phyloP scores from a whole-genome alignment of 2,329 filamentous ascomycete species.

The Geosmithia morbida region DNA sequence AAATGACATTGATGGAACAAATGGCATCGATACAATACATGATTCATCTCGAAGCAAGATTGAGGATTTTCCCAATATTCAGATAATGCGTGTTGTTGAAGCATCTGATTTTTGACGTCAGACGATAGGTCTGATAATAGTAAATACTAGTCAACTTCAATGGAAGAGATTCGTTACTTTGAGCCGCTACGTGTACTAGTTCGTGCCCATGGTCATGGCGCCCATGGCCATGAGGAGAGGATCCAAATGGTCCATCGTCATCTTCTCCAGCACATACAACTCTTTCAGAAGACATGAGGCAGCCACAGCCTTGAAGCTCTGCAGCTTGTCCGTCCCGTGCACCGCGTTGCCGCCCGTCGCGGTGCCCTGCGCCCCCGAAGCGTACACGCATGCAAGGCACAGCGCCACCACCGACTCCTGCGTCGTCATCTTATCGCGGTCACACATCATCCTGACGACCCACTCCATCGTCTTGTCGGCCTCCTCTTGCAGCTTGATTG shows the following conservation, averaged over 20 bases:
- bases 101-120: too few relatives aligned
- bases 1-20: too few relatives aligned
- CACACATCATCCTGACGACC: slow-evolving; percentile 20
- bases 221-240: not conserved
- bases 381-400: slow-evolving; percentile 18
- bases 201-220: not conserved
- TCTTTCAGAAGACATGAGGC: slow-evolving; percentile 19
- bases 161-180: too few relatives aligned
- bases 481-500: slow-evolving; percentile 34
- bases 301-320: slow-evolving; percentile 22
- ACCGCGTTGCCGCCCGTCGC: not conserved
- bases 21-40: too few relatives aligned
- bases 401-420: slow-evolving; percentile 16
- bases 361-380: slow-evolving; percentile 9
- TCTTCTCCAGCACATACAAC: slow-evolving; percentile 6
- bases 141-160: too few relatives aligned
- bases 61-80: too few relatives aligned
- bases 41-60: too few relatives aligned
- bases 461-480: slow-evolving; percentile 30
- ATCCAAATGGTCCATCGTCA: not conserved
- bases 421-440: slow-evolving; percentile 1
- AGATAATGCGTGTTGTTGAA: too few relatives aligned
- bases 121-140: too few relatives aligned
- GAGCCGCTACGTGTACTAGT: too few relatives aligned
- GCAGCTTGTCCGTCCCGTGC: slow-evolving; percentile 8